Percentiles rank a stretch among this genome's conserved stretches.
Evolutionary conservation across 148 eudicot genomes (phyloP).

Genomic region (Linanthus parryae): DNA sequence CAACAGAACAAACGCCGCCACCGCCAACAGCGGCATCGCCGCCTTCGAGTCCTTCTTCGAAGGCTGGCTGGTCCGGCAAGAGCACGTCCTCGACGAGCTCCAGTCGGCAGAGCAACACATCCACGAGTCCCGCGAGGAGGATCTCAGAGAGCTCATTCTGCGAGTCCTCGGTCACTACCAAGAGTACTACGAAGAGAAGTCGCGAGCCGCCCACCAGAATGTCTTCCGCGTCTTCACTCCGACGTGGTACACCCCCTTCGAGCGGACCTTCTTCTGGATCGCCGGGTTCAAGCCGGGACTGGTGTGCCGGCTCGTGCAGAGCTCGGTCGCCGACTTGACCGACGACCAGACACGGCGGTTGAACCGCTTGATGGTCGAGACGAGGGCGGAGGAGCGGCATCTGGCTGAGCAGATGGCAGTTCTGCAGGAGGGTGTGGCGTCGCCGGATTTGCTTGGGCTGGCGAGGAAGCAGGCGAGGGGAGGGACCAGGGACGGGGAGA

Average conservation of each 20-base stretch:
- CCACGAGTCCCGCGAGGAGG: not conserved
- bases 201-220: slow-evolving; percentile 10
- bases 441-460: slow-evolving; percentile 18
- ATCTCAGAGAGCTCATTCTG: slow-evolving; percentile 3
- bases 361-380: slow-evolving; percentile 21
- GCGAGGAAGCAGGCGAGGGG: slow-evolving; percentile 13
- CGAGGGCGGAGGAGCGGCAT: slow-evolving; percentile 22
- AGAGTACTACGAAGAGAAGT: slow-evolving; percentile 27
- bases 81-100: slow-evolving; percentile 18
- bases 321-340: not conserved
- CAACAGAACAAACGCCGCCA: not conserved
- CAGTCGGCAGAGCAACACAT: not conserved
- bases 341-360: slow-evolving; percentile 4
- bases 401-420: slow-evolving; percentile 27
- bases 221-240: slow-evolving; percentile 20
- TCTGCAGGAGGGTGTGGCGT: slow-evolving; percentile 44
- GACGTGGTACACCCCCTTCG: slow-evolving; percentile 25
- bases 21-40: not conserved
- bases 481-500: slow-evolving; percentile 4
- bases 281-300: slow-evolving; percentile 29
- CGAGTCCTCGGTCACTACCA: slow-evolving; percentile 22
- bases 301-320: not conserved
- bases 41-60: slow-evolving; percentile 14
- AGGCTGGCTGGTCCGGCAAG: slow-evolving; percentile 21
- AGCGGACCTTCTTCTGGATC: slow-evolving; percentile 23